Conservation (phyloP, 306 rosid species). For the Medicago arabica region DNA sequence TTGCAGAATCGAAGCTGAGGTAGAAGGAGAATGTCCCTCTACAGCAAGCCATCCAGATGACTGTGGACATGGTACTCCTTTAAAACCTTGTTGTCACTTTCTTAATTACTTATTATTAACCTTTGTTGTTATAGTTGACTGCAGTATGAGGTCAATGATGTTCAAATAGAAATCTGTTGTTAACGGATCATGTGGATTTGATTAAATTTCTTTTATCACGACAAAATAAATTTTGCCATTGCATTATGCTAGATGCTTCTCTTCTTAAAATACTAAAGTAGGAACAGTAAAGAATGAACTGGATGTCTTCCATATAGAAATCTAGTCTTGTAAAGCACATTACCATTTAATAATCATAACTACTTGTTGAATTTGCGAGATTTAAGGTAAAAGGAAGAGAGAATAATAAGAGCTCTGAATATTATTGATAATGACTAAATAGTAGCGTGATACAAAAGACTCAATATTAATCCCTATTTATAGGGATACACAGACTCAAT, state of each 20-base stretch:
- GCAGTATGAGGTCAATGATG: slow-evolving; percentile 25
- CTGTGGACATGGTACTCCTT: slow-evolving; percentile 62
- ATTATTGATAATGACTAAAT: no score
- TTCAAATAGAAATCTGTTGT: slow-evolving; percentile 5
- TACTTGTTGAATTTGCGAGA: no score
- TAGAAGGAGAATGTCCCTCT: slow-evolving; percentile 63
- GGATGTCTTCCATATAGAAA: slow-evolving; percentile 6
- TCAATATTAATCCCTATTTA: no score
- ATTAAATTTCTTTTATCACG: slow-evolving; percentile 27
- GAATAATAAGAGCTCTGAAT: no score
- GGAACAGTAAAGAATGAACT: slow-evolving; percentile 20
- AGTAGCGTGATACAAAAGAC: no score
- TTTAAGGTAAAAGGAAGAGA: no score
- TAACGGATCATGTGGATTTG: slow-evolving; percentile 22
- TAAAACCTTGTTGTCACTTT: slow-evolving; percentile 10
- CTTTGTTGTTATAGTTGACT: slow-evolving; percentile 27
- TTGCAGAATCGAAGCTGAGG: slow-evolving; percentile 80
- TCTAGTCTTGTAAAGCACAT: neutral
- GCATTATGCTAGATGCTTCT: slow-evolving; percentile 18
- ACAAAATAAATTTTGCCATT: neutral
- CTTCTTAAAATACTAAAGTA: slow-evolving; percentile 13
- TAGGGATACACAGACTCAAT: no score
- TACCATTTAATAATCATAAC: neutral
- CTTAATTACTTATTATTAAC: neutral
- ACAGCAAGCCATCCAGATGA: slow-evolving; percentile 61